These are phyloP conservation scores for Trichoderma reesei DNA, from an alignment of 495 filamentous ascomycete species.

Conservation along the genomic window DNA sequence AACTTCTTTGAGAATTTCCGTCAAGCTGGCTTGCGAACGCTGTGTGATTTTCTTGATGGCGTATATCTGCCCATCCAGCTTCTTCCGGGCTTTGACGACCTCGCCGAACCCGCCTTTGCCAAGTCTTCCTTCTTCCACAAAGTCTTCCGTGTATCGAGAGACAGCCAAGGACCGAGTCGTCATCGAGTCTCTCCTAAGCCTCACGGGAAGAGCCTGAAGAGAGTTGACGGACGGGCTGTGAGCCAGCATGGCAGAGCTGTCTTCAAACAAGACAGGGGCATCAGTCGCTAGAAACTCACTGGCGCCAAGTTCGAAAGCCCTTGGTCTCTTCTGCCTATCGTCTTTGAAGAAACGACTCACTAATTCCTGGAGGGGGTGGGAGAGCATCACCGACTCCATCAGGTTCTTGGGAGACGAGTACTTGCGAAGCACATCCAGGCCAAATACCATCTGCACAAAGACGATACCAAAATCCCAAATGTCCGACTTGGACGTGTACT, in stretches of 20 bases:
- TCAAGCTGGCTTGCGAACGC: conserved; percentile 65
- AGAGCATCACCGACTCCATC: conserved; percentile 51
- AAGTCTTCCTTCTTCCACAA: conserved; percentile 75
- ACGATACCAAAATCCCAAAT: conserved; percentile 90
- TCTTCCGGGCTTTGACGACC: conserved; percentile 93
- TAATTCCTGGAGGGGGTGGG: conserved; percentile 66
- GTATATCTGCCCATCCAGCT: conserved; percentile 85
- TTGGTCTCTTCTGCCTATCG: conserved; percentile 73
- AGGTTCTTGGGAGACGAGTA: conserved; percentile 70
- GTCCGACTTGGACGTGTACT: conserved; percentile 71
- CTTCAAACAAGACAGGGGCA: conserved; percentile 42
- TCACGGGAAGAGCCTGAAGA: conserved; percentile 29
- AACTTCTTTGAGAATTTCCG: conserved; percentile 84
- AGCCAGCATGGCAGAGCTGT: conserved; percentile 23
- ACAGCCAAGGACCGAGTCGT: conserved; percentile 28
- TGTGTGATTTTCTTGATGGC: conserved; percentile 94
- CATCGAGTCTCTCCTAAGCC: conserved; percentile 42
- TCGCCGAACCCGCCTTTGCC: conserved; percentile 94
- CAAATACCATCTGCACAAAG: conserved; percentile 90
- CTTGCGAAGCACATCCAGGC: conserved; percentile 59
- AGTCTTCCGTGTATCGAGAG: conserved; percentile 79
- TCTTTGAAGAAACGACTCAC: conserved; percentile 71
- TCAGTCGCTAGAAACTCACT: conserved; percentile 72
- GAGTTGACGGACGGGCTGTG: conserved; percentile 29
- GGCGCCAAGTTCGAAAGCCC: conserved; percentile 80